A percentile compares a stretch with the other conserved stretches of the same genome.
Evolutionary conservation across 495 filamentous ascomycete genomes (phyloP).

Genomic region (Podospora didyma): DNA sequence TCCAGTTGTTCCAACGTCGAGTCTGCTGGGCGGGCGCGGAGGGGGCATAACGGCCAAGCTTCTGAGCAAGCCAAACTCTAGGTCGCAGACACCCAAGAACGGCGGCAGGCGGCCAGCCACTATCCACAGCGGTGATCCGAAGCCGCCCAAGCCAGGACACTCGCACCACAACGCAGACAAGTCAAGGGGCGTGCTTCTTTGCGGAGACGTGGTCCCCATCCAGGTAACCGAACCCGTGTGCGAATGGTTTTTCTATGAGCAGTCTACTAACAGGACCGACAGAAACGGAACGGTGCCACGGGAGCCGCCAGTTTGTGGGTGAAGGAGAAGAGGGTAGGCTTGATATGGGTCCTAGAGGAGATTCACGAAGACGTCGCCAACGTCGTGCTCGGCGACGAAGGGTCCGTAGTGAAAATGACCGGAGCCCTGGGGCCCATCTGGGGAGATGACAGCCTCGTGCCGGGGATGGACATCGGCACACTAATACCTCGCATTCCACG

Average conservation of each 20-base stretch:
- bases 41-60: slow-evolving; percentile 82
- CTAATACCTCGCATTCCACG: slow-evolving; percentile 81
- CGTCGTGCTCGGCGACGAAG: slow-evolving; percentile 68
- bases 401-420: slow-evolving; percentile 59
- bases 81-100: slow-evolving; percentile 45
- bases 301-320: slow-evolving; percentile 96
- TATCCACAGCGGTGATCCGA: slow-evolving; percentile 70
- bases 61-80: slow-evolving; percentile 81
- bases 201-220: slow-evolving; percentile 95
- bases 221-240: slow-evolving; percentile 15
- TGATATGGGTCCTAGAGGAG: slow-evolving; percentile 98
- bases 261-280: slow-evolving; percentile 21
- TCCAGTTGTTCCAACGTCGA: slow-evolving; percentile 45
- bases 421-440: slow-evolving; percentile 76
- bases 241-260: neutral
- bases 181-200: slow-evolving; percentile 86
- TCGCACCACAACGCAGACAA: slow-evolving; percentile 61
- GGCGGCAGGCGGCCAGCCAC: slow-evolving; percentile 59
- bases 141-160: slow-evolving; percentile 47
- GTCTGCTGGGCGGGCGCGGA: slow-evolving; percentile 53
- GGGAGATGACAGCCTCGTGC: slow-evolving; percentile 62
- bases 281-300: slow-evolving; percentile 86
- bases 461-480: slow-evolving; percentile 66
- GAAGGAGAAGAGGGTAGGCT: slow-evolving; percentile 87
- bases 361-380: slow-evolving; percentile 89